Percentiles rank a stretch among this genome's conserved stretches.
phyloP scores from a whole-genome alignment of 129 eudicot species.

The Logfia minima region DNA sequence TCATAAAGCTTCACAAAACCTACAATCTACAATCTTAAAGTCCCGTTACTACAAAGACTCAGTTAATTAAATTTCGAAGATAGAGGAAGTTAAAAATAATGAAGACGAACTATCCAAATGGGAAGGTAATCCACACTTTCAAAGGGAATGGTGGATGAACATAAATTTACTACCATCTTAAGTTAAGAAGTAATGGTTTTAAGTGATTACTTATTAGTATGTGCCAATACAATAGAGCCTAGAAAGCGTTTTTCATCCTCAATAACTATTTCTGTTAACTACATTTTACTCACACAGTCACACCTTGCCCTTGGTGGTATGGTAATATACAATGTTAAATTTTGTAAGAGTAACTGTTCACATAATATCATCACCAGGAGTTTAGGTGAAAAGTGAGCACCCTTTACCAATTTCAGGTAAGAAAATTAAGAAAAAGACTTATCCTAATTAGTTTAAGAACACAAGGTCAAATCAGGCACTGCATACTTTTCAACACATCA shows the following conservation, averaged over 20 bases:
- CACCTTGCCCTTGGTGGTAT: background rate
- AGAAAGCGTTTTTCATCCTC: background rate
- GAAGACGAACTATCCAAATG: background rate
- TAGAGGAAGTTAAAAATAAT: background rate
- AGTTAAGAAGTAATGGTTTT: background rate
- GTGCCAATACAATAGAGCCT: background rate
- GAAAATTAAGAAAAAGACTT: background rate
- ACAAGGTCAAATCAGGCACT: background rate
- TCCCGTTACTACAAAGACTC: background rate
- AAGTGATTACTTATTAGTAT: background rate
- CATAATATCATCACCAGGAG: background rate
- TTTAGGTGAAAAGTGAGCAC: background rate
- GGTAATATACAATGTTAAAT: too few relatives aligned
- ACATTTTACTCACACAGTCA: background rate
- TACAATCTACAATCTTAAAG: conserved; percentile 12
- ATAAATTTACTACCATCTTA: background rate
- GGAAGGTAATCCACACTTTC: background rate
- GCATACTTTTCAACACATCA: background rate
- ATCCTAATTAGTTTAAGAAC: background rate
- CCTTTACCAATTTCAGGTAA: conserved; percentile 9
- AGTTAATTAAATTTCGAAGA: background rate
- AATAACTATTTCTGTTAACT: background rate
- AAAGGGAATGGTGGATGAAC: background rate
- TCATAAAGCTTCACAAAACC: conserved; percentile 11
- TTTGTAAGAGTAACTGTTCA: background rate